phyloP scores from a whole-genome alignment of 2,329 filamentous ascomycete species.

The Fusarium sp. region DNA sequence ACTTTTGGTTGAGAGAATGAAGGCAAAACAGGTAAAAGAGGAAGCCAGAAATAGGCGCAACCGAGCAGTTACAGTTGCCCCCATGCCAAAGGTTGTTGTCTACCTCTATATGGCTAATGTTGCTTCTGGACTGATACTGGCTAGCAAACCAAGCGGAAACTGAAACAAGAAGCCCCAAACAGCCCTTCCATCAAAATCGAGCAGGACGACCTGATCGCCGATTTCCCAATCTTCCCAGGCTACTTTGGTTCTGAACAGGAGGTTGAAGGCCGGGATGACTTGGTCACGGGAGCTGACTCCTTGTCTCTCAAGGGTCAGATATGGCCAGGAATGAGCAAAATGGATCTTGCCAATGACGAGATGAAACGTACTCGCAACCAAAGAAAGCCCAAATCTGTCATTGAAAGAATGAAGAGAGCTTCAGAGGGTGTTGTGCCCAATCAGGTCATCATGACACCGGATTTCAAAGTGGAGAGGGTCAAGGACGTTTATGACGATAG shows the following conservation, averaged over 20 bases:
- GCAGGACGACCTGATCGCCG: conserved; percentile 44
- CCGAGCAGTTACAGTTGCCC: conserved; percentile 39
- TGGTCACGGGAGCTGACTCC: conserved; percentile 48
- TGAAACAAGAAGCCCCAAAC: conserved; percentile 45
- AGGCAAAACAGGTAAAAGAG: conserved; percentile 80
- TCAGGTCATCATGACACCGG: conserved; percentile 75
- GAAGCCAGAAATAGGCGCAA: conserved; percentile 66
- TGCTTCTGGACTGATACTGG: conserved; percentile 21
- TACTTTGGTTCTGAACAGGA: conserved; percentile 51
- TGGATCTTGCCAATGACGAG: conserved; percentile 82
- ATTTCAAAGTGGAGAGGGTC: conserved; percentile 65
- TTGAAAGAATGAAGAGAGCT: conserved; percentile 75
- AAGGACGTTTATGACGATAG: conserved; percentile 74
- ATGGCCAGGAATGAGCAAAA: conserved; percentile 86
- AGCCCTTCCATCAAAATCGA: conserved; percentile 49
- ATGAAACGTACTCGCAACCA: conserved; percentile 85
- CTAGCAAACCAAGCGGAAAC: conserved; percentile 50
- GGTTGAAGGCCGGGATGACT: conserved; percentile 49
- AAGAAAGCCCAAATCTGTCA: conserved; percentile 81
- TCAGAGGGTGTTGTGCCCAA: conserved; percentile 75
- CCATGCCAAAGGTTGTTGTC: conserved; percentile 41
- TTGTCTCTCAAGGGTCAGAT: conserved; percentile 77
- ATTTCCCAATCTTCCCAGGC: conserved; percentile 50
- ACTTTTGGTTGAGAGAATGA: conserved; percentile 84
- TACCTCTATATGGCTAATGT: not conserved